Evolutionary conservation across 2,329 filamentous ascomycete genomes (phyloP).

Genomic region (Cladosporium sp.): DNA sequence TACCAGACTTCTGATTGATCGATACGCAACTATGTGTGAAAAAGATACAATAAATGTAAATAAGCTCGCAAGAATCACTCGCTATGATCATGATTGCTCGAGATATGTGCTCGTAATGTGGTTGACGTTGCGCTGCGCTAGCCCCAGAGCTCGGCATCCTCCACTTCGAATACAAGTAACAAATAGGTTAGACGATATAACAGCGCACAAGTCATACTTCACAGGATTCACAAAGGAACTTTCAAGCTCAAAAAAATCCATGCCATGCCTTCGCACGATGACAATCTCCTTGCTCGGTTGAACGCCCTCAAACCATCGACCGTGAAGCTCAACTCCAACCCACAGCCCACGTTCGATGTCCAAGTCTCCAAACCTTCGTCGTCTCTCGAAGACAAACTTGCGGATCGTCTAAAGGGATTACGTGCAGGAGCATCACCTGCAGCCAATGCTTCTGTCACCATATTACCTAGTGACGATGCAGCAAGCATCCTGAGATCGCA

Average conservation of each 20-base stretch:
- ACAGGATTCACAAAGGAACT: too few species aligned
- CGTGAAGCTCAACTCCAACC: constrained; percentile 31
- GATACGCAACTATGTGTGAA: too few species aligned
- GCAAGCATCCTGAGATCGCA: constrained; percentile 17
- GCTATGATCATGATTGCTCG: too few species aligned
- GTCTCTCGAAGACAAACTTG: constrained; percentile 28
- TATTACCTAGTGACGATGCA: neutral
- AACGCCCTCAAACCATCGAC: constrained; percentile 46
- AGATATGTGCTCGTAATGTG: neutral
- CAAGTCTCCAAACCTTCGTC: constrained; percentile 18
- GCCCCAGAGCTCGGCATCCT: neutral
- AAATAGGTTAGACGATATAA: too few species aligned
- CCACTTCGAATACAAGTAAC: neutral
- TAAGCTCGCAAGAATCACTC: too few species aligned
- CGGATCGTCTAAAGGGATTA: constrained; percentile 29
- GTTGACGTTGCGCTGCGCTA: neutral
- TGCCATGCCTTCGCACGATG: constrained; percentile 30
- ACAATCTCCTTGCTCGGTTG: constrained; percentile 44
- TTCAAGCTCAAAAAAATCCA: neutral
- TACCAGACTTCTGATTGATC: too few species aligned
- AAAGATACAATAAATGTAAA: too few species aligned
- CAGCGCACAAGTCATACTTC: too few species aligned
- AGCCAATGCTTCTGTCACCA: neutral
- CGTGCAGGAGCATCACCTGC: constrained; percentile 15
- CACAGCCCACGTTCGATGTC: constrained; percentile 21